A percentile compares a stretch with the other conserved stretches of the same genome.
phyloP scores from a whole-genome alignment of 106 monocot genomes.

The Phalaenopsis equestris region DNA sequence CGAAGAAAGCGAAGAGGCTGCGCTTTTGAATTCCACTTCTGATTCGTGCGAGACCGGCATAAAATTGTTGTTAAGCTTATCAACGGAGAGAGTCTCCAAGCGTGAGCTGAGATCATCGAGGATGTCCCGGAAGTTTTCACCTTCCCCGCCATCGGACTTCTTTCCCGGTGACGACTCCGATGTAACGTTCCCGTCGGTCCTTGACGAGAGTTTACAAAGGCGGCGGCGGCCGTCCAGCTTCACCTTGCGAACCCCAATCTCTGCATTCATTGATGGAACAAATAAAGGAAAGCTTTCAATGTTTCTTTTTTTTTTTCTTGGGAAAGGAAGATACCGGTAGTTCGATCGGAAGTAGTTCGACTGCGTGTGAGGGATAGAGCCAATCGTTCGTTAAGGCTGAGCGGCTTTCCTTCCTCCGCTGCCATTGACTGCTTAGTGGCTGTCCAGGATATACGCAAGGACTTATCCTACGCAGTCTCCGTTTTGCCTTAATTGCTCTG shows the following conservation, averaged over 20 bases:
- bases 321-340: not conserved
- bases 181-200: not conserved
- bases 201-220: slow-evolving; percentile 65
- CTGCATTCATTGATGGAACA: slow-evolving; percentile 20
- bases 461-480: too few species aligned
- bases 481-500: too few species aligned
- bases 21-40: slow-evolving; percentile 35
- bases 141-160: slow-evolving; percentile 2
- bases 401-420: slow-evolving; percentile 39
- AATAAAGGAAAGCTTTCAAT: not conserved
- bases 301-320: not conserved
- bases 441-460: too few species aligned
- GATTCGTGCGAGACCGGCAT: not conserved
- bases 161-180: slow-evolving; percentile 20
- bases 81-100: slow-evolving; percentile 66
- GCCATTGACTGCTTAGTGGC: slow-evolving; percentile 4
- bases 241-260: slow-evolving; percentile 43
- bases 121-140: slow-evolving; percentile 49
- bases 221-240: slow-evolving; percentile 76
- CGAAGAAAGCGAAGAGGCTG: slow-evolving; percentile 38
- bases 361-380: slow-evolving; percentile 37
- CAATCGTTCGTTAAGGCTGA: slow-evolving; percentile 84
- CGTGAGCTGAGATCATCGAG: slow-evolving; percentile 61
- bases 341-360: slow-evolving; percentile 13
- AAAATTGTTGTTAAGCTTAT: slow-evolving; percentile 30